Evolutionary conservation across 495 filamentous ascomycete genomes (phyloP), one percentile per base, ranked within the genome.

Genomic region (Parathielavia appendiculata): DNA sequence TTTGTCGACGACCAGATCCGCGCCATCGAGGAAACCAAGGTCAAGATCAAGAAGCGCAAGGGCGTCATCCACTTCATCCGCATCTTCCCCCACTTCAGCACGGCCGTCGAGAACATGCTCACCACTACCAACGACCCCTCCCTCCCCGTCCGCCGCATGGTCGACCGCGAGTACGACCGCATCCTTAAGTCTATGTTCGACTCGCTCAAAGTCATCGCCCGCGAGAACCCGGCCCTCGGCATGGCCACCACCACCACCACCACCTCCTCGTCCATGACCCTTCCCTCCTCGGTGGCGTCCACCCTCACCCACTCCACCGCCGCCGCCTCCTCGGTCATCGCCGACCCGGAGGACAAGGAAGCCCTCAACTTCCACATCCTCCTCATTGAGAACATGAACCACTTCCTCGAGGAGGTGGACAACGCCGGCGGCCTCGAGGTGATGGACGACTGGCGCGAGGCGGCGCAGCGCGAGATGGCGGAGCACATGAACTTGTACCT

Each of bases 101-200:
- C 80, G 2, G 85, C 88, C 1, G 79, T 96, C 6, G 91, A 96
- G 71, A 91, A 84, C 69, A 90, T 92, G 86, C 80, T 95, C 34
- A 67, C 76, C 6, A 70, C 71, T 38, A 71, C 78, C 40, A 43
- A 14, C 22, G 80, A 84, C 45, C 76, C 82, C 6, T 76, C 82
- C 53, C 81, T 81, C 51, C 80, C 83, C 20, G 78, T 93, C 58
- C 84, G 92, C 16, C 72, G 81, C 54, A 86, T 84, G 63, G 85
- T 96, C 59, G 91, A 97, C 66, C 82, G 88, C 49, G 90, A 92
- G 34, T 97, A 97, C 69, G 78, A 83, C 57, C 87, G 86, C 58
- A 89, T 97, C 65, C 91, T 95, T 70, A 92, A 89, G 64, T 86
- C 91, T 19, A 97, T 97, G 91, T 97, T 96, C 74, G 92, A 97